These are phyloP conservation scores for Aspergillus arachidicola DNA, from an alignment of 2,329 filamentous ascomycete genomes.

Conservation along the genomic window DNA sequence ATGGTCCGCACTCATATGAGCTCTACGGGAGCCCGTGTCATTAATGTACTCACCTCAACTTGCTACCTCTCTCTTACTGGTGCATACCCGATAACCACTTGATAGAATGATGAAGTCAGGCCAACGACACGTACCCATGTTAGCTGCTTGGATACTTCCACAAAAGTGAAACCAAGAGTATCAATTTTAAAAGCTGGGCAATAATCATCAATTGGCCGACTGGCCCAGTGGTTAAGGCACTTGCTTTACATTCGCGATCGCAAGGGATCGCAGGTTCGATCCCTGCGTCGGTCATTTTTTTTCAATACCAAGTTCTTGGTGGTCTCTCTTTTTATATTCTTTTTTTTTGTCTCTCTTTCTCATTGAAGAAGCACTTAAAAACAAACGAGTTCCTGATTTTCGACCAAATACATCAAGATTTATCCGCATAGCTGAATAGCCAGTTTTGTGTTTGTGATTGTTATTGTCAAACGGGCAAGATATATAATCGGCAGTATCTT, in stretches of 20 bases:
- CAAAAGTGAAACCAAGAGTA: fast-evolving
- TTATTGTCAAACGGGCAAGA: no score
- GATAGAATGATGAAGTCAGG: background rate
- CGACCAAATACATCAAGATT: no score
- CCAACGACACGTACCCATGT: no score
- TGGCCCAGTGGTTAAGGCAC: background rate
- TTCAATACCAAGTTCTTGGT: background rate
- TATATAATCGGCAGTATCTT: no score
- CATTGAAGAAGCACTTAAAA: background rate
- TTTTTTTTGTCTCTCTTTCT: background rate
- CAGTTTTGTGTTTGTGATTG: no score
- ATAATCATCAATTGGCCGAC: background rate
- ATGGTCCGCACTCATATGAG: no score
- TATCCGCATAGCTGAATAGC: no score
- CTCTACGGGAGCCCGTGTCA: no score
- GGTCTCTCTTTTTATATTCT: background rate
- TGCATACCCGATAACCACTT: fast-evolving
- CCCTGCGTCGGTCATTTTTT: background rate
- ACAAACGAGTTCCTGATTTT: background rate
- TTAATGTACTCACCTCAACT: no score
- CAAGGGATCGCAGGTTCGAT: background rate
- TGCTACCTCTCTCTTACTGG: background rate
- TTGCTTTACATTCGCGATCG: background rate
- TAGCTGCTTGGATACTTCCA: no score
- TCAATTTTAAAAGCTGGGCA: fast-evolving